These are phyloP conservation scores for Rhodotorula toruloides DNA, from an alignment of 768 basidiomycete genomes.

Conservation along the genomic window DNA sequence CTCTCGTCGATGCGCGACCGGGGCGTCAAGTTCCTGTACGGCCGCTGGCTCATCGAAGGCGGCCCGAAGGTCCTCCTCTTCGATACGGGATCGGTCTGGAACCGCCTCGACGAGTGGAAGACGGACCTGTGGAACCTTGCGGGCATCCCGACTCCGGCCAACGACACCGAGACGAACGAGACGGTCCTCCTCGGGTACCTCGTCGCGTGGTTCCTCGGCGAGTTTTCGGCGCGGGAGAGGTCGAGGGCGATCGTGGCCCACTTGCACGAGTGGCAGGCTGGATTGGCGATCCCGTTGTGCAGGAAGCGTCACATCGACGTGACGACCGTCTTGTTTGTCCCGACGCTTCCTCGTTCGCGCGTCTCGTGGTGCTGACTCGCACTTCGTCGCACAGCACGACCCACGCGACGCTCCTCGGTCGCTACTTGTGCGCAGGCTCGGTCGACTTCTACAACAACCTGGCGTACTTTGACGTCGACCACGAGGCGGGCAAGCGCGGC, in stretches of 20 bases:
- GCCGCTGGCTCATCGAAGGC: conserved; percentile 97
- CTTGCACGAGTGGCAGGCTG: conserved; percentile 98
- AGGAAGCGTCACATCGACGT: conserved; percentile 96
- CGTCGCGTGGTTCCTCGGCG: conserved; percentile 98
- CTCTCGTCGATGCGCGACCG: conserved; percentile 77
- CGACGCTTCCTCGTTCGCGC: not conserved
- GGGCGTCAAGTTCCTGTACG: conserved; percentile 91
- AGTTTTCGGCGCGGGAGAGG: conserved; percentile 79
- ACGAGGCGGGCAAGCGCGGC: conserved; percentile 96
- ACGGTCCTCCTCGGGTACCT: conserved; percentile 96
- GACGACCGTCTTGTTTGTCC: conserved; percentile 73
- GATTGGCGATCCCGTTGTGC: conserved; percentile 57
- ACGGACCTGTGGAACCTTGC: conserved; percentile 96
- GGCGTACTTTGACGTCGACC: conserved; percentile 98
- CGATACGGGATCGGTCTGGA: conserved; percentile 82
- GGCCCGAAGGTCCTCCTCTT: conserved; percentile 91
- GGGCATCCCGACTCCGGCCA: conserved; percentile 92
- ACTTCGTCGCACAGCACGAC: conserved; percentile 56
- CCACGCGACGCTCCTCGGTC: conserved; percentile 94
- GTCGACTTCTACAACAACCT: conserved; percentile 99
- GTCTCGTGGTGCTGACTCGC: not conserved
- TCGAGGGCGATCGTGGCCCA: conserved; percentile 86
- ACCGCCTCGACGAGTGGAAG: conserved; percentile 96
- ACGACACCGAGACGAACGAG: conserved; percentile 97
- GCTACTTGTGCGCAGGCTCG: conserved; percentile 94